Percentiles rank a stretch among this genome's conserved stretches.
Evolutionary conservation across 2,329 filamentous ascomycete species (phyloP).

Genomic region (Xylaria sp.): DNA sequence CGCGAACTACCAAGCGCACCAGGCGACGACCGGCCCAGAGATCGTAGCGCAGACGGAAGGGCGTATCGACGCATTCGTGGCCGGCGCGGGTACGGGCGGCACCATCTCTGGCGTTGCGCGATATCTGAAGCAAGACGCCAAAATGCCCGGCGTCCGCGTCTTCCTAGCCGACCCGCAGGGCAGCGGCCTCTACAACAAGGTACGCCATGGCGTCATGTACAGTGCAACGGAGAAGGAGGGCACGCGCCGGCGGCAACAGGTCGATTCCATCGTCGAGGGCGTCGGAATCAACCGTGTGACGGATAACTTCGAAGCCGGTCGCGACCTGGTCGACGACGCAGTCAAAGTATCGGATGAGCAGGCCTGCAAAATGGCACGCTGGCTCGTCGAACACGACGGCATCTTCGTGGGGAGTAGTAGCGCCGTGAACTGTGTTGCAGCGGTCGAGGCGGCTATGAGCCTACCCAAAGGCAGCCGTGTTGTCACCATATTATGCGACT

Average conservation of each 20-base stretch:
- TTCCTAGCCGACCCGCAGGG: constrained; percentile 95
- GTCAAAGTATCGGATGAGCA: constrained; percentile 89
- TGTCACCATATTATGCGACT: constrained; percentile 87
- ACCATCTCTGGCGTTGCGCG: constrained; percentile 89
- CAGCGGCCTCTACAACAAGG: constrained; percentile 90
- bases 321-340: constrained; percentile 89
- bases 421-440: constrained; percentile 93
- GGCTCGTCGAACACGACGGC: constrained; percentile 94
- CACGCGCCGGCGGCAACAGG: constrained; percentile 86
- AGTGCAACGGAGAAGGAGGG: constrained; percentile 88
- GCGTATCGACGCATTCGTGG: constrained; percentile 84
- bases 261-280: constrained; percentile 95
- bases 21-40: constrained; percentile 85
- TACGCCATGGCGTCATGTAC: constrained; percentile 97
- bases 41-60: constrained; percentile 83
- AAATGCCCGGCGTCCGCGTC: constrained; percentile 62
- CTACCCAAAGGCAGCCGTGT: constrained; percentile 72
- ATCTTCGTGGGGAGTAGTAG: constrained; percentile 95
- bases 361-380: constrained; percentile 92
- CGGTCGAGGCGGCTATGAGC: constrained; percentile 73
- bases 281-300: constrained; percentile 97
- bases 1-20: constrained; percentile 90
- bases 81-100: constrained; percentile 93
- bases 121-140: constrained; percentile 77
- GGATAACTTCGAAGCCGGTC: constrained; percentile 87